Conservation (phyloP, 495 filamentous ascomycete species). For the Penicillium simplicissimum region DNA sequence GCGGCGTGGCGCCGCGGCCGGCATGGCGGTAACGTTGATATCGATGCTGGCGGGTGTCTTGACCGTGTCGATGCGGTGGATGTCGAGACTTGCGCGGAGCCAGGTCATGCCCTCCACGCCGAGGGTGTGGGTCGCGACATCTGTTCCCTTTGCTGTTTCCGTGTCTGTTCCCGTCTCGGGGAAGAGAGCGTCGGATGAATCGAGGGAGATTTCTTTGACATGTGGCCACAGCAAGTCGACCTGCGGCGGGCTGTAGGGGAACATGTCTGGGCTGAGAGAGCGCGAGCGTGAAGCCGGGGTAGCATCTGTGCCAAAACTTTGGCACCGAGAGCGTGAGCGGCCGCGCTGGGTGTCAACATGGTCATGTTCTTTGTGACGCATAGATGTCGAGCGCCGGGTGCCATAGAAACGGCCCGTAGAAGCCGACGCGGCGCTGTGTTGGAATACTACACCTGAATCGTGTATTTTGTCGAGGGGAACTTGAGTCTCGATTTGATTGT, state of each 20-base stretch:
- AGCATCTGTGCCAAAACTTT: constrained; percentile 15
- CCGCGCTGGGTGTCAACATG: background rate
- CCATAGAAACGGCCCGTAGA: constrained; percentile 24
- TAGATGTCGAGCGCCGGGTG: constrained; percentile 6
- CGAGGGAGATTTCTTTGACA: background rate
- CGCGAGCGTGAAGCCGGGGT: constrained; percentile 10
- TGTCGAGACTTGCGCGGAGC: constrained; percentile 18
- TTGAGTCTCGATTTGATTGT: background rate
- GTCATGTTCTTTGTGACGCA: constrained; percentile 5
- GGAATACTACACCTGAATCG: constrained; percentile 15
- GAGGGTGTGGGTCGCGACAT: background rate
- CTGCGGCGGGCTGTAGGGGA: constrained; percentile 29
- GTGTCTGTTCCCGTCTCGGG: background rate
- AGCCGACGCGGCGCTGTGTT: constrained; percentile 5
- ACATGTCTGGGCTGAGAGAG: constrained; percentile 17
- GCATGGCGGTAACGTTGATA: background rate
- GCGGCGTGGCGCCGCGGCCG: constrained; percentile 13
- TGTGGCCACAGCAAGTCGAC: constrained; percentile 9
- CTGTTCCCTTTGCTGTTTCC: background rate
- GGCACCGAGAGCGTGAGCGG: constrained; percentile 11
- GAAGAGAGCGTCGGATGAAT: constrained; percentile 4
- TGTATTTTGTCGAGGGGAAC: background rate
- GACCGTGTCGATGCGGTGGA: background rate
- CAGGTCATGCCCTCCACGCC: constrained; percentile 19
- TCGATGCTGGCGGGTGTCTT: background rate